These are phyloP conservation scores for Fusarium armeniacum DNA, from an alignment of 2,329 filamentous ascomycete species.

Conservation along the genomic window DNA sequence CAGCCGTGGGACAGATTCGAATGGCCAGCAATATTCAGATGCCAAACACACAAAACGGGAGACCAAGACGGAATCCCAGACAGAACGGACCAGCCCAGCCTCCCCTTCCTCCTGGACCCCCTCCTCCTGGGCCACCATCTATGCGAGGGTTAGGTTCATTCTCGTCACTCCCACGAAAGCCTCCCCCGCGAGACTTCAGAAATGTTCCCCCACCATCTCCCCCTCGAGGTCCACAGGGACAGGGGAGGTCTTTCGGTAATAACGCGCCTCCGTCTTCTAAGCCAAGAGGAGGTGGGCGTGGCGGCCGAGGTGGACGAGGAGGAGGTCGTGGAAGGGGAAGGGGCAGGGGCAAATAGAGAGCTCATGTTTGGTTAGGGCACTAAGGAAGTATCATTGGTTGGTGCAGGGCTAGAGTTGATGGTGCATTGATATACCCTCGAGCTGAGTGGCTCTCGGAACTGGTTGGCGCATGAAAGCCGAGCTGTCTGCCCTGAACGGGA, in stretches of 20 bases:
- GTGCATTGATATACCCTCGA: slow-evolving; percentile 30
- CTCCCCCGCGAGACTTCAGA: slow-evolving; percentile 50
- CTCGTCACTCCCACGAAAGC: slow-evolving; percentile 51
- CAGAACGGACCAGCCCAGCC: slow-evolving; percentile 50
- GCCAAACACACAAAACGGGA: slow-evolving; percentile 45
- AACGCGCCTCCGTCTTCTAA: slow-evolving; percentile 41
- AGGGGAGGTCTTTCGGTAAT: slow-evolving; percentile 22
- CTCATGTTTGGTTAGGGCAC: slow-evolving; percentile 6
- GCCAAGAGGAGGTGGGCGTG: slow-evolving; percentile 43
- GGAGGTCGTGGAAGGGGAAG: slow-evolving; percentile 51
- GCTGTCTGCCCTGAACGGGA: slow-evolving; percentile 33
- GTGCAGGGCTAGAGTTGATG: slow-evolving; percentile 23
- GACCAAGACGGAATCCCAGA: slow-evolving; percentile 35
- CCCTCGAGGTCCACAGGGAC: slow-evolving; percentile 35
- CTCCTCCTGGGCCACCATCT: slow-evolving; percentile 51
- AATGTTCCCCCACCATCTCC: slow-evolving; percentile 51
- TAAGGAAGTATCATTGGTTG: slow-evolving; percentile 16
- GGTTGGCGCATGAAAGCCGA: slow-evolving; percentile 40
- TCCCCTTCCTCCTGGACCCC: slow-evolving; percentile 58
- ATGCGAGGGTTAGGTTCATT: slow-evolving; percentile 46
- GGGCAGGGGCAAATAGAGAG: slow-evolving; percentile 48
- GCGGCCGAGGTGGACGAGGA: slow-evolving; percentile 48
- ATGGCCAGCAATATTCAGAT: slow-evolving; percentile 60
- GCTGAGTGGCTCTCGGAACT: slow-evolving; percentile 30
- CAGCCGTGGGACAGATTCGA: slow-evolving; percentile 55